A percentile compares a stretch with the other conserved stretches of the same genome.
These are phyloP conservation scores for Monilinia fructicola DNA, from an alignment of 2,329 filamentous ascomycete species.

Conservation along the genomic window DNA sequence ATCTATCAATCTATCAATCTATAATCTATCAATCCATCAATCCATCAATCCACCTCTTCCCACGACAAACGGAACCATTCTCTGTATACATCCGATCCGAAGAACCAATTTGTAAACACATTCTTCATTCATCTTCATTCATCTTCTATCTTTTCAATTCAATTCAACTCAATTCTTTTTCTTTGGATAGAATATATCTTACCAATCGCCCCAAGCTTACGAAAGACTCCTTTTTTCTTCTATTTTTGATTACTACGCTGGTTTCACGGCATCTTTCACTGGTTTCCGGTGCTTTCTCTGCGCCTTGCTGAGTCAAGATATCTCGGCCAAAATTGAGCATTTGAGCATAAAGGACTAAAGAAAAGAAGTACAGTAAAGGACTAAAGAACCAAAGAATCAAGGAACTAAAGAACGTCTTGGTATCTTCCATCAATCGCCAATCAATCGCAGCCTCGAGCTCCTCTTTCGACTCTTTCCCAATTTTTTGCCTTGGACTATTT, in stretches of 20 bases:
- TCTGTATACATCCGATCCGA: background rate
- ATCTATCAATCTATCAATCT: background rate
- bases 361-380: too few species aligned
- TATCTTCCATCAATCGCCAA: slow-evolving; percentile 5
- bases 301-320: slow-evolving; percentile 21
- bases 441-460: background rate
- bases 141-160: background rate
- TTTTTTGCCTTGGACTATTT: background rate
- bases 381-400: too few species aligned
- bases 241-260: slow-evolving; percentile 2
- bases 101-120: background rate
- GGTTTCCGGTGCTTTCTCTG: slow-evolving; percentile 7
- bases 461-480: background rate
- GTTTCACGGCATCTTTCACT: slow-evolving; percentile 5
- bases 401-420: background rate
- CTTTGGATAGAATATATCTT: background rate
- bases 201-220: slow-evolving; percentile 20
- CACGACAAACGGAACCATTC: background rate
- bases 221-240: slow-evolving; percentile 6
- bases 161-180: background rate
- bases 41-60: background rate
- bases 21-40: background rate
- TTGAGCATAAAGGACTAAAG: background rate
- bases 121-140: background rate
- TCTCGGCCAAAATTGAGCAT: background rate